Evolutionary conservation across 441 rosid species (phyloP), one percentile per base, ranked within the genome.

Genomic region (Theobroma grandiflorum): DNA sequence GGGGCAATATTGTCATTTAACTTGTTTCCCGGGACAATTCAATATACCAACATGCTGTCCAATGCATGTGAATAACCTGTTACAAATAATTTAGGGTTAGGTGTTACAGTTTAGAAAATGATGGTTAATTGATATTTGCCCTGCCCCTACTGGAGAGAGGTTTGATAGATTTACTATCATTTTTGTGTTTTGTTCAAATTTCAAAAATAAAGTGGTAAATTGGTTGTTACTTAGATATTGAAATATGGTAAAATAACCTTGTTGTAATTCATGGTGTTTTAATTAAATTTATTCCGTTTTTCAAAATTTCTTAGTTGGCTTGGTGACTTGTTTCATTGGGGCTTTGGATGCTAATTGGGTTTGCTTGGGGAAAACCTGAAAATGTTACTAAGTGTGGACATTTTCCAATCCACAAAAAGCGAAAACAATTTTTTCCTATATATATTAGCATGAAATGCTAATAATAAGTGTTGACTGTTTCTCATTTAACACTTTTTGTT

Each of bases 111-210:
- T n/a, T 35, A 22, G n/a, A 47, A 55, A 61, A 26, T 45, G 49
- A 58, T n/a, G 49, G 10, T 26, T 37, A 70, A n/a, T 9, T 38
- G 8, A 16, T 26, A 5, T 58, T 59, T 78, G 59, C 42, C 3
- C 72, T 71, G 64, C 26, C 14, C 35, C 45, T 67, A 9, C 20
- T 68, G 10, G 45, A 52, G 15, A 63, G 71, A 43, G 47, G 74
- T 43, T 80, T 58, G 82, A 75, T 76, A 42, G 71, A 65, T 68
- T 58, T 33, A 67, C 81, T 58, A 42, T 42, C 74, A 33, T 8
- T 38, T 40, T 40, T 2, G 26, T 50, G 4, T 31, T 31, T 9
- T 31, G 8, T 14, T 8, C 1, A 0, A 26, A 26, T 61, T 61
- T n/a, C 1, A 11, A 26, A 49, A 52, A 37, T 9, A 22, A 72